Evolutionary conservation across 2,329 filamentous ascomycete genomes (phyloP).

Genomic region (Xenoacremonium recifei): DNA sequence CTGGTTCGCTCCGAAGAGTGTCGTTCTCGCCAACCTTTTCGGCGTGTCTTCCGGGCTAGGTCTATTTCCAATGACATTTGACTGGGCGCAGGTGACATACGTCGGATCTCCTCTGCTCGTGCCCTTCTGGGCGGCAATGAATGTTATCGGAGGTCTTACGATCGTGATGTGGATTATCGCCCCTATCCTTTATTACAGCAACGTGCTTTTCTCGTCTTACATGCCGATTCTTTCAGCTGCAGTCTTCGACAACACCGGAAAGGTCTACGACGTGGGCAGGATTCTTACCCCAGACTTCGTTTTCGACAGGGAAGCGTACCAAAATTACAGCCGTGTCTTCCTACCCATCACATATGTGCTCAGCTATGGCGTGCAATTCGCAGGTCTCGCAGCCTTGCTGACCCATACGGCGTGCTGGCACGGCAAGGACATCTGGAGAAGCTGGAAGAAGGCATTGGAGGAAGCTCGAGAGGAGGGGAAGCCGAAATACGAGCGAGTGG

Average conservation of each 20-base stretch:
- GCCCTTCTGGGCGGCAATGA: slow-evolving; percentile 83
- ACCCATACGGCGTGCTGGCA: slow-evolving; percentile 85
- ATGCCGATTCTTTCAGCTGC: slow-evolving; percentile 83
- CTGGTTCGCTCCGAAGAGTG: slow-evolving; percentile 83
- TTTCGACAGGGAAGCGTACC: slow-evolving; percentile 75
- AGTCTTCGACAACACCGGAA: slow-evolving; percentile 82
- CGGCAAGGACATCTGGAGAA: slow-evolving; percentile 75
- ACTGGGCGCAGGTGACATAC: slow-evolving; percentile 88
- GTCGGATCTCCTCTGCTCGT: slow-evolving; percentile 83
- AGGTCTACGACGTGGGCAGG: slow-evolving; percentile 76
- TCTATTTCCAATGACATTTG: slow-evolving; percentile 82
- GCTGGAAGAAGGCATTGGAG: slow-evolving; percentile 68
- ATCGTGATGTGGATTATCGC: slow-evolving; percentile 84
- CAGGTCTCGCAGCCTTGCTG: slow-evolving; percentile 73
- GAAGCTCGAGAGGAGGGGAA: slow-evolving; percentile 56
- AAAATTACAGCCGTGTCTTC: slow-evolving; percentile 80
- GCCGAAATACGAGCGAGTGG: slow-evolving; percentile 52
- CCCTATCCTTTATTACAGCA: slow-evolving; percentile 77
- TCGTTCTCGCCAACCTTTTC: slow-evolving; percentile 84
- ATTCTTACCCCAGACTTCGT: slow-evolving; percentile 76
- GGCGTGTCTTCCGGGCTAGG: slow-evolving; percentile 83
- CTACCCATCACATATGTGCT: slow-evolving; percentile 84
- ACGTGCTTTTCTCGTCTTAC: slow-evolving; percentile 77
- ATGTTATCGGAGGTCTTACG: slow-evolving; percentile 76
- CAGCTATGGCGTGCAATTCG: slow-evolving; percentile 85